Evolutionary conservation across 2,329 filamentous ascomycete species (phyloP).

Genomic region (Nigrospora osmanthi): DNA sequence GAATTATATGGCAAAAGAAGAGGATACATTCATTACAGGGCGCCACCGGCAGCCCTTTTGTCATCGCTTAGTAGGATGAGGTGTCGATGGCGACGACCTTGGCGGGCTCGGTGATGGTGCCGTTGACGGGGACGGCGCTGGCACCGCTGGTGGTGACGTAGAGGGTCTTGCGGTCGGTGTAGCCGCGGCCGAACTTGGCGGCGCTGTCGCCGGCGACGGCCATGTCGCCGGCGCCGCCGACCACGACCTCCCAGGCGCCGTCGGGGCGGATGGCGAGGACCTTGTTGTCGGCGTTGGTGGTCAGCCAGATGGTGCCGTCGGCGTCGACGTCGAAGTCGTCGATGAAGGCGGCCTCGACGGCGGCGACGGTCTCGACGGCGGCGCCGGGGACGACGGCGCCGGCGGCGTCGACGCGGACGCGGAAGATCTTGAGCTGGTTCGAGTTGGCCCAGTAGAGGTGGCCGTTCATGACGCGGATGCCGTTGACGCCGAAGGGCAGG

Average conservation of each 20-base stretch:
- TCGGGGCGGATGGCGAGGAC: constrained; percentile 7
- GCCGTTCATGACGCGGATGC: constrained; percentile 14
- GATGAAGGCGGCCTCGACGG: constrained; percentile 10
- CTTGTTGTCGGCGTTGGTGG: constrained; percentile 11
- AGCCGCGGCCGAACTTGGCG: constrained; percentile 12
- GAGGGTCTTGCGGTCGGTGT: constrained; percentile 7
- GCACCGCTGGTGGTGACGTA: constrained; percentile 17
- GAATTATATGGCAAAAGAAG: no score
- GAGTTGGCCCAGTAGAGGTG: constrained; percentile 20
- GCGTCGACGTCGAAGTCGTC: constrained; percentile 15
- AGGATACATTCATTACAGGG: no score
- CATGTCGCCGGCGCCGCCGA: constrained; percentile 6
- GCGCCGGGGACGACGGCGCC: constrained; percentile 9
- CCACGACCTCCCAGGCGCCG: constrained; percentile 7
- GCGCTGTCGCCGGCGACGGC: constrained; percentile 12
- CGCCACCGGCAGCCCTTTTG: no score
- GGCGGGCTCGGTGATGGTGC: constrained; percentile 12
- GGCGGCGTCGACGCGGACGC: constrained; percentile 4
- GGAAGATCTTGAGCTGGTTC: constrained; percentile 9
- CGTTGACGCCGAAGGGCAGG: constrained; percentile 16
- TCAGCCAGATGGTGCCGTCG: constrained; percentile 10
- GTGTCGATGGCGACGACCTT: constrained; percentile 18
- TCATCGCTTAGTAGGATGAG: background rate
- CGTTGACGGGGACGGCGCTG: constrained; percentile 9
- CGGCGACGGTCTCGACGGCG: constrained; percentile 7